Conservation (phyloP, 331 rosid genomes). For the Malus hybrid region DNA sequence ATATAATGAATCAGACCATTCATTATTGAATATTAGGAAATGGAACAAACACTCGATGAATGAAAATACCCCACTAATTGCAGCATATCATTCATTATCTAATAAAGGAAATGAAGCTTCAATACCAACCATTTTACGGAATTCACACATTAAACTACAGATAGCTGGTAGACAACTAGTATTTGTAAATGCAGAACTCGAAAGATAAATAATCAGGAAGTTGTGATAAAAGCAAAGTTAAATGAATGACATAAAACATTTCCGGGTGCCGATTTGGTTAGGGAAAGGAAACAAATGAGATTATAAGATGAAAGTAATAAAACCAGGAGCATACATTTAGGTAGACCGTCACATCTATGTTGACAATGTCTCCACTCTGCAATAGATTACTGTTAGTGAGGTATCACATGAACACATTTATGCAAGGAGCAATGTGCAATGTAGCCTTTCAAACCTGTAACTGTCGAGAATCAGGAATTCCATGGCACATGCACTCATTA, state of each 20-base stretch:
- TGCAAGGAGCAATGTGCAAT: constrained; percentile 7
- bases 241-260: not conserved
- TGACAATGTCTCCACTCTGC: constrained; percentile 91
- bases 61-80: not conserved
- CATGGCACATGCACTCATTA: constrained; percentile 99
- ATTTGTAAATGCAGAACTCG: not conserved
- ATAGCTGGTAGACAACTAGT: not conserved
- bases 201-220: not conserved
- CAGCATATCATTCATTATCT: not conserved
- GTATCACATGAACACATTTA: constrained; percentile 10
- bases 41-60: not conserved
- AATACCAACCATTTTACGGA: not conserved
- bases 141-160: not conserved
- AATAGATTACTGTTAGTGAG: constrained; percentile 21
- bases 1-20: not conserved
- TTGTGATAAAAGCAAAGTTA: not conserved
- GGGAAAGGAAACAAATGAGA: not conserved
- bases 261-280: not conserved
- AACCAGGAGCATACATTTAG: constrained; percentile 58
- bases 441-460: constrained; percentile 54
- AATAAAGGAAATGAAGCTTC: not conserved
- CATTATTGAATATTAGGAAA: not conserved
- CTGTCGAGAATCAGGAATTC: constrained; percentile 94
- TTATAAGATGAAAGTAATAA: constrained; percentile 1
- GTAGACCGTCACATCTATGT: constrained; percentile 94